Base-by-base conservation (phyloP, 1,139 yeast species). In the Candida sp. region DNA sequence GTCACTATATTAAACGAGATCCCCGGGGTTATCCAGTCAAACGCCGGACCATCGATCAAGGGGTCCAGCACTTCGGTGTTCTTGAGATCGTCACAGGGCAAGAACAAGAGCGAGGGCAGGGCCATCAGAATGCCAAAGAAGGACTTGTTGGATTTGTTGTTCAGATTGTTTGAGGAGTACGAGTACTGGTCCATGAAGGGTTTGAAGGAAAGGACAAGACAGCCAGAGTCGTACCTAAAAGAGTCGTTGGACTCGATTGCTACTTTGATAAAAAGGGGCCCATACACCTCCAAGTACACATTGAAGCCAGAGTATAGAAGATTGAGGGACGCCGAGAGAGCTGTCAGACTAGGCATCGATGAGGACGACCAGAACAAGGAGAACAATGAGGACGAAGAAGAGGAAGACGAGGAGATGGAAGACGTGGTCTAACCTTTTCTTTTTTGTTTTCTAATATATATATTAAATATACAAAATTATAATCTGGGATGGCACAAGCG, bases 121-220 rank as follows among this genome's bases (percentile, higher is more conserved):
- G 96, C 98, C 37, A 91, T 90, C 57, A 84, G 99, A 68, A 89
- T 94, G 87, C 97, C 97, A 39, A 87, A 90, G 74, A 91, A 90
- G 69, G 98, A 92, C 58, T 82, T 94, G 52, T 81, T 94, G 78
- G 98, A 93, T 69, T 73, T 90, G 60, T 75, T 94, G 57, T 94
- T 96, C 81, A 81, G 90, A 60, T 78, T 94, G 60, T 94, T 94
- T 69, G 98, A 92, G 67, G 96, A 93, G 68, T 92, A 90, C 68
- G 98, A 94, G 66, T 94, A 93, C 69, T 94, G 99, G 99, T 87
- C 96, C 8, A 80, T 94, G 79, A 92, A 92, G 70, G 98, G 98
- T 37, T 77, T 94, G 55, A 89, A 92, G 66, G 99, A 94, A 67
- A 83, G 97, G 61, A 92, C 98, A 2, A 87, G 88, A 63, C 99